Evolutionary conservation across 2,329 filamentous ascomycete species (phyloP), one percentile per base, ranked within the genome.

Genomic region (Stemphylium beticola): DNA sequence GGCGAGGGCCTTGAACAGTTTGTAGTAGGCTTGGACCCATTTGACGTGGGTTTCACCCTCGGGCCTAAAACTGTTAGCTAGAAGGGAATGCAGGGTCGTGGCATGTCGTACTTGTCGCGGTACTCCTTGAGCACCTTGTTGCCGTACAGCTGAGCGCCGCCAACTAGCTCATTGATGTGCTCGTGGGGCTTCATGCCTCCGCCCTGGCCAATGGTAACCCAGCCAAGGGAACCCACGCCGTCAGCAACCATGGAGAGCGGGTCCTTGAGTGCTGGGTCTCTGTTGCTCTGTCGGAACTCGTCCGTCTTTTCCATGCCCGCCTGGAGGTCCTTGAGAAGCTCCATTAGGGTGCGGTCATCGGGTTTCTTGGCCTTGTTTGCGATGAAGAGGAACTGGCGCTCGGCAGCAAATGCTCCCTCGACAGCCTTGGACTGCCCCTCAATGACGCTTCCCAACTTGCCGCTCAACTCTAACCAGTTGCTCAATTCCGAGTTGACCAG

Each of bases 321-420:
- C 77, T 96, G 93, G 58, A 96, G 87, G 62, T 93, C 92, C 67
- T 93, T 92, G 62, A 98, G 82, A 17, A 97, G 84, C 59, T 91
- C 88, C 74, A 90, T 87, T 70, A 87, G 91, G 3, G 85, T 80
- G 8, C 85, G 79, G 60, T 89, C 82, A 61, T 95, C 89, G 18
- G 93, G 95, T 79, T 96, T 96, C 83, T 92, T 96, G 18, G 95
- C 89, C 80, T 93, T 95, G 48, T 91, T 93, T 1, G 92, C 86
- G 66, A 97, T 88, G 61, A 96, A 84, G 52, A 99, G 83, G 75
- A 96, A 96, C 64, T 87, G 90, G 65, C 93, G 87, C 79, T 97
- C 90, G 58, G 91, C 91, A 54, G 87, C 81, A 79, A 98, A 97
- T 36, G 92, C 85, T 67, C 82, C 78, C 52, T 83, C 77, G 42